A percentile compares a stretch with the other conserved stretches of the same genome.
Conservation (phyloP, 805 yeast genomes). For the Candida odintsovae region DNA sequence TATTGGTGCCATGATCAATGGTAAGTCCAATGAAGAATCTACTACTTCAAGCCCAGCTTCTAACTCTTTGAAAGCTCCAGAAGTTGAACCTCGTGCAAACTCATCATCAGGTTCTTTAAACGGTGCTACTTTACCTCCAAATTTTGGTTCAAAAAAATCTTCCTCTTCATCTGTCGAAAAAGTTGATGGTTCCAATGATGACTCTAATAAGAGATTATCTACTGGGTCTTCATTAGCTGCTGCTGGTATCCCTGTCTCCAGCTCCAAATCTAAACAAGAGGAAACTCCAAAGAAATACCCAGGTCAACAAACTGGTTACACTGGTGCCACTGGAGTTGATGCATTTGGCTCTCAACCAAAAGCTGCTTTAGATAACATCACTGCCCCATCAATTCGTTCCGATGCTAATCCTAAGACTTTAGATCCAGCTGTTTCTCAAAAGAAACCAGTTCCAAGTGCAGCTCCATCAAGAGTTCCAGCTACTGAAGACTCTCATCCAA, state of each 20-base stretch:
- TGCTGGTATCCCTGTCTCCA: not conserved
- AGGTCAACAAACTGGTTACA: constrained; percentile 8
- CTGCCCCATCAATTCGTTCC: not conserved
- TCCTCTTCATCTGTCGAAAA: constrained; percentile 1
- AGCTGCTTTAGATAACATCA: not conserved
- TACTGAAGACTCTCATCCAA: constrained; percentile 2
- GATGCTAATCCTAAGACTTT: not conserved
- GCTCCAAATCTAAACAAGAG: not conserved
- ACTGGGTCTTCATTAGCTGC: not conserved
- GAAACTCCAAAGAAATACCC: not conserved
- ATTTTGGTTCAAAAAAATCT: constrained; percentile 17
- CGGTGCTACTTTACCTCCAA: constrained; percentile 19
- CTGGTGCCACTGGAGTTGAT: constrained; percentile 7
- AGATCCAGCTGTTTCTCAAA: not conserved
- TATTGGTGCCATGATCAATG: not conserved
- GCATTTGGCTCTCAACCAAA: constrained; percentile 8
- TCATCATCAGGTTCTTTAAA: constrained; percentile 6
- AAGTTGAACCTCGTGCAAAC: not conserved
- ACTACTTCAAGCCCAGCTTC: not conserved
- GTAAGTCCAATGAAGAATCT: not conserved
- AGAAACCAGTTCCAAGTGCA: not conserved
- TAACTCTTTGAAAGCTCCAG: not conserved
- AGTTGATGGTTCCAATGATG: not conserved
- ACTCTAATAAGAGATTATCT: not conserved
- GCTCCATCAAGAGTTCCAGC: constrained; percentile 1